Evolutionary conservation across 2,329 filamentous ascomycete genomes (phyloP).

Genomic region (Botrytis medusae): DNA sequence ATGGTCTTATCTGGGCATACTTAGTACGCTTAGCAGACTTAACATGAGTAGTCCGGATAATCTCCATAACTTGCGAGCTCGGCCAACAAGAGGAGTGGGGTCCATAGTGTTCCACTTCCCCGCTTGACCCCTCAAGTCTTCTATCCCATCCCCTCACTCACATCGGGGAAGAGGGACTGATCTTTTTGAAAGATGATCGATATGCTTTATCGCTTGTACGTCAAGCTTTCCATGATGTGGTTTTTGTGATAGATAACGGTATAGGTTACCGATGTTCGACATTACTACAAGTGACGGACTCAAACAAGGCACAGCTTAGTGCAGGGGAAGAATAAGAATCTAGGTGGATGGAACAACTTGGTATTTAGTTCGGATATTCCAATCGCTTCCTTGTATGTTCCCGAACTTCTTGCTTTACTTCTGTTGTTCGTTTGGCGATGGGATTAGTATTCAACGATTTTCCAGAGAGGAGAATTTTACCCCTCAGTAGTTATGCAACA

Average conservation of each 20-base stretch:
- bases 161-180: background rate
- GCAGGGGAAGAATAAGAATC: background rate
- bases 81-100: background rate
- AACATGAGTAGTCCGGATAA: background rate
- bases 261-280: background rate
- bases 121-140: background rate
- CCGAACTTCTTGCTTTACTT: background rate
- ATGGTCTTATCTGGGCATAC: background rate
- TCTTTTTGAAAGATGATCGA: background rate
- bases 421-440: background rate
- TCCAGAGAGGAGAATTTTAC: background rate
- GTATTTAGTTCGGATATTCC: background rate
- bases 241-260: background rate
- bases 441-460: background rate
- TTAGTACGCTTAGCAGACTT: background rate
- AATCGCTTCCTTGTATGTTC: background rate
- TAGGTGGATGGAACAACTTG: background rate
- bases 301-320: background rate
- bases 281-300: background rate
- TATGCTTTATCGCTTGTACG: background rate
- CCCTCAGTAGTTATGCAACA: constrained; percentile 1
- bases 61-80: background rate
- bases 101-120: background rate
- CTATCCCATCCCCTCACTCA: background rate
- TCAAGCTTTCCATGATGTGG: background rate